Percentiles rank a stretch among this genome's conserved stretches.
Evolutionary conservation across 2,329 filamentous ascomycete species (phyloP).

Genomic region (Zasmidium angulare): DNA sequence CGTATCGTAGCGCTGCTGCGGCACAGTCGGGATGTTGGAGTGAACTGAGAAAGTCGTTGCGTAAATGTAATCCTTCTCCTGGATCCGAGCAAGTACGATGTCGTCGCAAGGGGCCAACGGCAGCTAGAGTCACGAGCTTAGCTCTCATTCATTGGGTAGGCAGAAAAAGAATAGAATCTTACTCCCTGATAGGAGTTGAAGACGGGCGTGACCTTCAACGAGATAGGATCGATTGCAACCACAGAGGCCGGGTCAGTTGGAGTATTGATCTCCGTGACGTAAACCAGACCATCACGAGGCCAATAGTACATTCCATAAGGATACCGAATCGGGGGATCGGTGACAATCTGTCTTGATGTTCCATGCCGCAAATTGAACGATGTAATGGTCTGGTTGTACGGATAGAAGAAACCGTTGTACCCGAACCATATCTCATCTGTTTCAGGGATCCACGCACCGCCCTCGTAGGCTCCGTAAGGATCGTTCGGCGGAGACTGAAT

Average conservation of each 20-base stretch:
- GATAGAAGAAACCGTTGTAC: slow-evolving; percentile 1
- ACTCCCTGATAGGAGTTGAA: slow-evolving; percentile 5
- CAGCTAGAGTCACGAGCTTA: no score
- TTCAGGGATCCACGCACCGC: slow-evolving; percentile 9
- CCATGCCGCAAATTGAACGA: slow-evolving; percentile 1
- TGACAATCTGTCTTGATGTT: neutral
- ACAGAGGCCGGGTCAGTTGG: neutral
- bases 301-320: neutral
- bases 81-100: neutral
- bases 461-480: slow-evolving; percentile 3
- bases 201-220: neutral
- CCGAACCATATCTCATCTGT: slow-evolving; percentile 5
- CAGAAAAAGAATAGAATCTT: no score
- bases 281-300: neutral
- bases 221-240: neutral
- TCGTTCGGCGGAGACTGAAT: neutral
- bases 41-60: neutral
- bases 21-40: neutral
- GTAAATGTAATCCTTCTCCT: slow-evolving; percentile 2
- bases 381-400: slow-evolving; percentile 3
- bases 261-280: slow-evolving; percentile 4
- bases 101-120: slow-evolving; percentile 4
- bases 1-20: neutral
- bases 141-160: no score
- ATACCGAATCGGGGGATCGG: neutral